Conservation (phyloP, 352 stramenopile species). For the Globisporangium ultimum region DNA sequence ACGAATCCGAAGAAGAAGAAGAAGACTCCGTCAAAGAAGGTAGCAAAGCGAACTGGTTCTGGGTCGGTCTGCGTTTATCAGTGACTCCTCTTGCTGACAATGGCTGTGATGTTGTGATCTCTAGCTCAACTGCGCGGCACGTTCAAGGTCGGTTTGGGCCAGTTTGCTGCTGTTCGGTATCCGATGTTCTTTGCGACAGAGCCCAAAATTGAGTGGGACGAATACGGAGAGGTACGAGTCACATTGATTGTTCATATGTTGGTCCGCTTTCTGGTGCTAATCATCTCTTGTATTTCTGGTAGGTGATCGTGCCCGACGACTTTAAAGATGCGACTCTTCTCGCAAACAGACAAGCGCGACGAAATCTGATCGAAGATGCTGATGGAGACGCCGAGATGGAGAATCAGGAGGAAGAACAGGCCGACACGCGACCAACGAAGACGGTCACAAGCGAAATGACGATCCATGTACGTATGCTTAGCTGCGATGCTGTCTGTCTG, state of each 20-base stretch:
- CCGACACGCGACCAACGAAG: conserved; percentile 77
- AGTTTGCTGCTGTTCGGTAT: conserved; percentile 81
- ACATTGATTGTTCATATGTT: background rate
- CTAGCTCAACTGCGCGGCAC: conserved; percentile 77
- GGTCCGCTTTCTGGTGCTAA: background rate
- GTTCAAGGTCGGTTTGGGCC: conserved; percentile 83
- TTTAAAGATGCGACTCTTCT: conserved; percentile 76
- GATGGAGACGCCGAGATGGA: conserved; percentile 74
- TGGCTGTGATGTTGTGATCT: background rate
- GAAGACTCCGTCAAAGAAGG: conserved; percentile 63
- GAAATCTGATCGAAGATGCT: conserved; percentile 55
- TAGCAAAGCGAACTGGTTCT: conserved; percentile 6
- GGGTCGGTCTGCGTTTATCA: conserved; percentile 2
- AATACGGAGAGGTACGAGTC: conserved; percentile 74
- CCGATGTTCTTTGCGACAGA: conserved; percentile 88
- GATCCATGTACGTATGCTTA: conserved; percentile 37
- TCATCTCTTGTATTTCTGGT: background rate
- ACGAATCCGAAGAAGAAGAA: conserved; percentile 82
- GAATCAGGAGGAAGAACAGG: conserved; percentile 52
- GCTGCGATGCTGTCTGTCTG: background rate
- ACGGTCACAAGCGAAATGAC: conserved; percentile 67
- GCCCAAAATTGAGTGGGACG: conserved; percentile 86
- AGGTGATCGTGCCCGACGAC: conserved; percentile 82
- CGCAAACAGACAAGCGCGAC: conserved; percentile 55
- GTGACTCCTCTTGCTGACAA: background rate